These are phyloP conservation scores for Macrolepiota fuliginosa DNA, from an alignment of 768 basidiomycete genomes.

Conservation along the genomic window DNA sequence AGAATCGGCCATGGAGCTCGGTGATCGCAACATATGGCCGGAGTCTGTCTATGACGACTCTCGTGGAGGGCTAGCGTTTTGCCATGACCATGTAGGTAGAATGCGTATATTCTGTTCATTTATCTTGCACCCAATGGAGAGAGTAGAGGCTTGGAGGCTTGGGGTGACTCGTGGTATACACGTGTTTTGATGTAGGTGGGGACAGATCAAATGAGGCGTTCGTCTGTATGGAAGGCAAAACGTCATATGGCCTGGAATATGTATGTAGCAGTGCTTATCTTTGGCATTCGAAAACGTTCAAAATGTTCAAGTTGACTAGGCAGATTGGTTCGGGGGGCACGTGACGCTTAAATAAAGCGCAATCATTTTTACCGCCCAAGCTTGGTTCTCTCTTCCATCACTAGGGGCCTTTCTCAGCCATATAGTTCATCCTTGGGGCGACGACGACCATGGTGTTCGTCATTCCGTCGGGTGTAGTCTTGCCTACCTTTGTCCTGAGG, in stretches of 20 bases:
- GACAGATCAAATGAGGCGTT: background rate
- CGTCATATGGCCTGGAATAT: background rate
- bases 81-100: no score
- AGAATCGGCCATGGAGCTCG: no score
- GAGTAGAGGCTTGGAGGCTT: background rate
- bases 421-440: conserved; percentile 15
- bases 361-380: conserved; percentile 1
- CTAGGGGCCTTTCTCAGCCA: background rate
- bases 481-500: conserved; percentile 54
- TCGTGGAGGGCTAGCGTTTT: background rate
- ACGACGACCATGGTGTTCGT: conserved; percentile 26
- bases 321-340: background rate
- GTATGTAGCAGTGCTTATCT: conserved; percentile 4
- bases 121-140: background rate
- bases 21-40: no score
- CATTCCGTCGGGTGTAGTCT: conserved; percentile 14
- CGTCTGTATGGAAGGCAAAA: background rate
- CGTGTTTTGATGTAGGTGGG: conserved; percentile 8
- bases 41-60: no score
- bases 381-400: conserved; percentile 13
- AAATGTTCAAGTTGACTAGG: no score
- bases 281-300: no score
- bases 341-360: conserved; percentile 12
- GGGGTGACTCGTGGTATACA: background rate
- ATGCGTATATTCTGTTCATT: background rate